Conservation (phyloP, 2,329 filamentous ascomycete genomes). For the Cladosporium sp. region DNA sequence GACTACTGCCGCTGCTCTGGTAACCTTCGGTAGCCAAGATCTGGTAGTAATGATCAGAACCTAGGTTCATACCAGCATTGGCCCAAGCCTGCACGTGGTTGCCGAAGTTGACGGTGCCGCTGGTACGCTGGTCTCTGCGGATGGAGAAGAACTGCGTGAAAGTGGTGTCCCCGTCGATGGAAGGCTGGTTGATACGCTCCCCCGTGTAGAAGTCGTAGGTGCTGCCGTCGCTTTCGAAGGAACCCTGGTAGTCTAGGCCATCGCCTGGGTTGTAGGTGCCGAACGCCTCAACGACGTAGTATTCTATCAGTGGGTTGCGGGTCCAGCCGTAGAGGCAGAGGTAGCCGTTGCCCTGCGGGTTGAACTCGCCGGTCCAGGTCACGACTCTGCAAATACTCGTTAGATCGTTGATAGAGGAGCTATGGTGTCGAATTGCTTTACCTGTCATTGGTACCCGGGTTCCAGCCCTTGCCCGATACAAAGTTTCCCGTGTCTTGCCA, state of each 20-base stretch:
- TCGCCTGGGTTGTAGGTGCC: conserved; percentile 41
- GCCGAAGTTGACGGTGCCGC: conserved; percentile 44
- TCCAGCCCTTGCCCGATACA: conserved; percentile 48
- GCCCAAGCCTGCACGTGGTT: conserved; percentile 52
- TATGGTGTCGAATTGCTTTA: too few species aligned
- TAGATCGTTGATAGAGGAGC: too few species aligned
- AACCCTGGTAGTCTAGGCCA: conserved; percentile 45
- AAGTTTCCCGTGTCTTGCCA: conserved; percentile 44
- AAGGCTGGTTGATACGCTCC: conserved; percentile 40
- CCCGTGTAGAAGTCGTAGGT: conserved; percentile 49
- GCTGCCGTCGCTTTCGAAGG: conserved; percentile 49
- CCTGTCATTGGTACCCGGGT: conserved; percentile 24
- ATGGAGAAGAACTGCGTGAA: conserved; percentile 50
- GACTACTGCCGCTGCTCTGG: conserved; percentile 39
- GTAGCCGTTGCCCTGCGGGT: conserved; percentile 46
- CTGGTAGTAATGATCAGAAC: conserved; percentile 46
- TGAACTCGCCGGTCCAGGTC: conserved; percentile 44
- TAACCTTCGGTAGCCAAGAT: conserved; percentile 52
- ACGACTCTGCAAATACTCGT: conserved; percentile 49
- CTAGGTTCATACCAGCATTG: conserved; percentile 43
- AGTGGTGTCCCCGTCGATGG: conserved; percentile 48
- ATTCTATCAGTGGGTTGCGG: conserved; percentile 48
- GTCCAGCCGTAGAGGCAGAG: conserved; percentile 56
- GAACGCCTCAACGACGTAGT: conserved; percentile 53
- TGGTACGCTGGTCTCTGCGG: conserved; percentile 43